These are phyloP conservation scores for Coemansia sp. DNA, from an alignment of 192 early-diverging fungal genomes.

Conservation along the genomic window DNA sequence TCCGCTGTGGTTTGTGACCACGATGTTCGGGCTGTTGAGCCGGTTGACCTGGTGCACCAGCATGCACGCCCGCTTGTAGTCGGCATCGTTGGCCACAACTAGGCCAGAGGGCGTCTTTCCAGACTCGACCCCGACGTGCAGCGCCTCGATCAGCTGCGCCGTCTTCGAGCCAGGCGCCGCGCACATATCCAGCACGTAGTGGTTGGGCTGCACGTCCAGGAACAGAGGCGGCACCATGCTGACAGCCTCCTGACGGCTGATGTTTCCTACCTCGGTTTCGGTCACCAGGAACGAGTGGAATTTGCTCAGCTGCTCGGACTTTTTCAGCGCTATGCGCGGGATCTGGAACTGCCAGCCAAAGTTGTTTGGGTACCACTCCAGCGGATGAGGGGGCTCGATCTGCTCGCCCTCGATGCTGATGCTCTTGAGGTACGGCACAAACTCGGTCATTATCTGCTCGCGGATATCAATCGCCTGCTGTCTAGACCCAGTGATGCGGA, in stretches of 20 bases:
- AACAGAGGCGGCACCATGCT: slow-evolving; percentile 97
- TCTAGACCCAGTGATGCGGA: slow-evolving; percentile 90
- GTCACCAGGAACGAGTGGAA: slow-evolving; percentile 96
- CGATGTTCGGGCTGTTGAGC: slow-evolving; percentile 85
- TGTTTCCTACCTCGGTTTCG: slow-evolving; percentile 98
- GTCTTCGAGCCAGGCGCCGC: slow-evolving; percentile 99
- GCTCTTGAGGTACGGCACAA: slow-evolving; percentile 60
- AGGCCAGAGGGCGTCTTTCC: slow-evolving; percentile 69
- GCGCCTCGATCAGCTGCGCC: slow-evolving; percentile 83
- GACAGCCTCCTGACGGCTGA: slow-evolving; percentile 94
- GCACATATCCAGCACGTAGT: slow-evolving; percentile 92
- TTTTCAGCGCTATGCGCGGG: slow-evolving; percentile 74
- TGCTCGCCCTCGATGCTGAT: slow-evolving; percentile 69
- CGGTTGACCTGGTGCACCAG: slow-evolving; percentile 95
- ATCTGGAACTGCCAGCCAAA: slow-evolving; percentile 86
- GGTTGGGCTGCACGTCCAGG: slow-evolving; percentile 84
- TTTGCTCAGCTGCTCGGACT: slow-evolving; percentile 68
- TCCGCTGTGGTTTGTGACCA: slow-evolving; percentile 97
- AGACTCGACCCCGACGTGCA: slow-evolving; percentile 62
- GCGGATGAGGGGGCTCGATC: slow-evolving; percentile 71
- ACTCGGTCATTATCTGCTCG: slow-evolving; percentile 57
- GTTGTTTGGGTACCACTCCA: slow-evolving; percentile 88
- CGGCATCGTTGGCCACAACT: slow-evolving; percentile 96
- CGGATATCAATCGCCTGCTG: slow-evolving; percentile 52
- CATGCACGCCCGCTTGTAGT: slow-evolving; percentile 88